phyloP scores from a whole-genome alignment of 1,284 basidiomycete species.

The Melanopsichium pennsylvanicum region DNA sequence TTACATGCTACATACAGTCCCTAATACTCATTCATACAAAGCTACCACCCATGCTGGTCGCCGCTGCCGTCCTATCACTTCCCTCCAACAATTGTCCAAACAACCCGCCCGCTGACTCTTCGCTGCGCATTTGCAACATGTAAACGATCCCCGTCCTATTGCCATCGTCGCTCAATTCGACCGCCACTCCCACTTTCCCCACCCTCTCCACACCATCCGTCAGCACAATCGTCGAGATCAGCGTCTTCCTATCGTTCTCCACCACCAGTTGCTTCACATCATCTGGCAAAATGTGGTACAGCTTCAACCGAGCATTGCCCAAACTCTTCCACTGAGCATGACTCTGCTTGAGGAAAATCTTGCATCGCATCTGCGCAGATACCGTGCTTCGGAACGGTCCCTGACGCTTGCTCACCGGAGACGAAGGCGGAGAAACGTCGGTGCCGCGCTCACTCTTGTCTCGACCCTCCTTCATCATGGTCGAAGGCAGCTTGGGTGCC shows the following conservation, averaged over 20 bases:
- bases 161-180: constrained; percentile 91
- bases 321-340: constrained; percentile 97
- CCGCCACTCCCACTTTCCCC: constrained; percentile 94
- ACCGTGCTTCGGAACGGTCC: constrained; percentile 66
- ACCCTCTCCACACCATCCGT: constrained; percentile 96
- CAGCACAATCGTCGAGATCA: constrained; percentile 93
- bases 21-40: too few species aligned
- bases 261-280: constrained; percentile 96
- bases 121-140: constrained; percentile 83
- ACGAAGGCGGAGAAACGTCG: constrained; percentile 35
- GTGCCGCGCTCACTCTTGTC: constrained; percentile 26
- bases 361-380: constrained; percentile 96
- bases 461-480: constrained; percentile 53
- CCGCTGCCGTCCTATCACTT: constrained; percentile 73
- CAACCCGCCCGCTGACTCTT: constrained; percentile 81
- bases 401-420: constrained; percentile 23
- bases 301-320: constrained; percentile 83
- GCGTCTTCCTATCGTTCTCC: constrained; percentile 78
- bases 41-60: constrained; percentile 19
- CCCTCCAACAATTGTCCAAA: constrained; percentile 88
- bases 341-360: constrained; percentile 92
- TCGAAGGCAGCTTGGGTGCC: constrained; percentile 51
- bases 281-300: constrained; percentile 80
- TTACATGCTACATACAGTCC: too few species aligned
- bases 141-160: constrained; percentile 93